Evolutionary conservation across 345 rosid species (phyloP), one percentile per base, ranked within the genome.

Genomic region (Anacardium occidentale): DNA sequence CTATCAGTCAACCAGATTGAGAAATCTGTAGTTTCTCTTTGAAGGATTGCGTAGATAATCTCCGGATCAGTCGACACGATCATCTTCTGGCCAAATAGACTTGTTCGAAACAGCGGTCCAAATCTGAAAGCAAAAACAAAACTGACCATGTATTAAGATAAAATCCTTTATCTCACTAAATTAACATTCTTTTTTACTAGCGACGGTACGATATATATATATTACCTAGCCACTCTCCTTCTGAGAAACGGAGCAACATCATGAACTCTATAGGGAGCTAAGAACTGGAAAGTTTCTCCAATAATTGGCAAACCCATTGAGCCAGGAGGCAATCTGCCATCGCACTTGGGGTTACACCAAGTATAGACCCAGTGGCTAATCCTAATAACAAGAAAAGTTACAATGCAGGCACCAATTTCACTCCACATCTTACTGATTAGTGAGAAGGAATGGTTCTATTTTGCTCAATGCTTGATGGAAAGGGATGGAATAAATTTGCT

Each of bases 71-170:
- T 78, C 12, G 85, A 79, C 2, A 83, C 65, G 20, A 86, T 57
- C 13, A 83, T 59, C 22, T 69, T 80, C 4, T 69, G 66, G 3
- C 87, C 86, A 14, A 82, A 76, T 26, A 86, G 17, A 47, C 48
- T 75, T 1, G 87, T 84, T 52, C 78, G 75, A 75, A 88, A 88
- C 64, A 84, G 29, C 2, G 78, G 67, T 0, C 87, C 87, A 62
- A 81, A 65, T 56, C 89, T 86, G 63, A 44, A 76, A 45, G 42
- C 37, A 11, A 1, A 62, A 17, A 6, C 25, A 1, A 20, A 25
- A 5, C 2, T 22, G 29, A 37, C 1, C 10, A 24, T 47, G 4
- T 63, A 40, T 44, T 5, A 25, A 25, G 37, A 58, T 58, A 58
- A 58, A 58, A 58, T 3, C 0, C 0, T 0, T 58, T 25, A 6